Percentiles rank a stretch among this genome's conserved stretches.
Conservation (phyloP, 73 alveolate genomes). For the Durusdinium trenchii region DNA sequence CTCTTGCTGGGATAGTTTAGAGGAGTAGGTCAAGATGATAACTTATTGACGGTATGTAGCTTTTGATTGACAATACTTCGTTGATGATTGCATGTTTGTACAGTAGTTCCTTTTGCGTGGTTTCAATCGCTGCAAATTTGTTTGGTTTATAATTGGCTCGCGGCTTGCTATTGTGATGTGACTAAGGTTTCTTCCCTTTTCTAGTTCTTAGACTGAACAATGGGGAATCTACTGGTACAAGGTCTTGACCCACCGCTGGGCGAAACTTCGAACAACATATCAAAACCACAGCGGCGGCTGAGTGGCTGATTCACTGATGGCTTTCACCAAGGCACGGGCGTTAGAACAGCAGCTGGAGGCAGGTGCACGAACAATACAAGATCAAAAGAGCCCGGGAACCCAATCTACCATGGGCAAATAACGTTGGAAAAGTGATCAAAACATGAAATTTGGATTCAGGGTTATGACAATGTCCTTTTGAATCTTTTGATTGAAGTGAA, state of each 20-base stretch:
- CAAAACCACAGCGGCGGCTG: too few species aligned
- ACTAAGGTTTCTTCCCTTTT: not conserved
- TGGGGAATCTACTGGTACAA: not conserved
- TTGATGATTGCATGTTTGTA: not conserved
- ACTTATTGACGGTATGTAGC: too few species aligned
- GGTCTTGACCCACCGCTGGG: too few species aligned
- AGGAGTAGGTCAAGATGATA: too few species aligned
- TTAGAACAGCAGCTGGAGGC: constrained; percentile 77
- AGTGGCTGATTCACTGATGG: not conserved
- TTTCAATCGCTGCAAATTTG: not conserved
- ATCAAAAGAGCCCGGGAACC: constrained; percentile 47
- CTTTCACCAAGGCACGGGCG: constrained; percentile 28
- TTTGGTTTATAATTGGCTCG: not conserved
- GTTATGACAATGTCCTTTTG: not conserved
- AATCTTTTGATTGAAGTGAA: not conserved
- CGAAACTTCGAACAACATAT: not conserved
- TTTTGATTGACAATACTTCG: too few species aligned
- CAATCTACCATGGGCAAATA: too few species aligned
- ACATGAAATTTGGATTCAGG: not conserved
- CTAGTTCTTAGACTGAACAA: not conserved
- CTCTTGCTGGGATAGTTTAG: too few species aligned
- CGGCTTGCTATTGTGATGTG: too few species aligned
- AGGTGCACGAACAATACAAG: constrained; percentile 58
- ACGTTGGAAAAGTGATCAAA: too few species aligned
- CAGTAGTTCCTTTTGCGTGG: not conserved